Conservation (phyloP, 2,329 filamentous ascomycete genomes). For the Penicillium janthinellum region DNA sequence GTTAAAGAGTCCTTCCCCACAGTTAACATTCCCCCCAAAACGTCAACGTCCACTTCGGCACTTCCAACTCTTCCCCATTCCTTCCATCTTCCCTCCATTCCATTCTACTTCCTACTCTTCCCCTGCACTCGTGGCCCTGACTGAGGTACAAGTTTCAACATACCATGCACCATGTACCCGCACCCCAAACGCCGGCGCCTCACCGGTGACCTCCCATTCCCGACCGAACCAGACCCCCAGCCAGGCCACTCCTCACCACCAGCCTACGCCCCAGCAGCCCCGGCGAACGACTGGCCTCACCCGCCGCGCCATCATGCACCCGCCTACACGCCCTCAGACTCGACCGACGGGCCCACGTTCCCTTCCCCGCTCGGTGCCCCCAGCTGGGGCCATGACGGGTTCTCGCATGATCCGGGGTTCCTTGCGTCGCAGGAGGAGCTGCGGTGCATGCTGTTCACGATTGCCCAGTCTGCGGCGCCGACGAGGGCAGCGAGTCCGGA, state of each 20-base stretch:
- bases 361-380: constrained; percentile 20
- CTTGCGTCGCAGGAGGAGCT: constrained; percentile 51
- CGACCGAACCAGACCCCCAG: neutral
- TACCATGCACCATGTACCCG: constrained; percentile 6
- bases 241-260: constrained; percentile 6
- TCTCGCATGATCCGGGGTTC: constrained; percentile 46
- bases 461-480: constrained; percentile 48
- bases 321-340: constrained; percentile 17
- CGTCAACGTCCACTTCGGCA: neutral
- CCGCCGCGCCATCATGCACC: constrained; percentile 10
- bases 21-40: neutral
- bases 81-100: too few relatives aligned
- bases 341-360: constrained; percentile 18
- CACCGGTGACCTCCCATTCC: constrained; percentile 6
- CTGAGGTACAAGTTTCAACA: neutral
- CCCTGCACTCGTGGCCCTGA: neutral
- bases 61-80: neutral
- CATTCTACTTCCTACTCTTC: neutral
- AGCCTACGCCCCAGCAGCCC: neutral
- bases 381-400: constrained; percentile 33
- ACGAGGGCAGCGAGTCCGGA: constrained; percentile 44
- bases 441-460: constrained; percentile 47
- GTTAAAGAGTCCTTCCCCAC: neutral
- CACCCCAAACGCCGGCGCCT: constrained; percentile 12
- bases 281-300: constrained; percentile 13